A percentile compares a stretch with the other conserved stretches of the same genome.
These are phyloP conservation scores for Boletus huronensis DNA, from an alignment of 768 basidiomycete genomes.

Conservation along the genomic window DNA sequence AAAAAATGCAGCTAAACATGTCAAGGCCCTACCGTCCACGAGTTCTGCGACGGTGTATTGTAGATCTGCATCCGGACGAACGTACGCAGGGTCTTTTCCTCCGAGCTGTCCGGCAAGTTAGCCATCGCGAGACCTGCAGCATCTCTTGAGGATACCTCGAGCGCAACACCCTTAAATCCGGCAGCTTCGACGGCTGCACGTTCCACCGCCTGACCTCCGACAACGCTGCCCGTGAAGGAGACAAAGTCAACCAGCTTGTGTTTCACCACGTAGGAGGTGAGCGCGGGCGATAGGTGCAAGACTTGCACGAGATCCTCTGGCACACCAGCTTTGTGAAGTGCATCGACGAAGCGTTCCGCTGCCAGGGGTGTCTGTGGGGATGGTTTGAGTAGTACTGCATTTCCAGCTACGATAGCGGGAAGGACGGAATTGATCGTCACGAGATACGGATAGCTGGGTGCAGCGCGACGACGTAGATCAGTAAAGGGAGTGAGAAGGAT, in stretches of 20 bases:
- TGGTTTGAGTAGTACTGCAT: conserved; percentile 89
- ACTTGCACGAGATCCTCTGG: conserved; percentile 73
- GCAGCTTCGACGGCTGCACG: conserved; percentile 58
- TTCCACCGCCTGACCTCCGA: conserved; percentile 70
- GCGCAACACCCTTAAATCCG: conserved; percentile 82
- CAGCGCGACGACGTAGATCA: neutral
- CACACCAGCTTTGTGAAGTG: conserved; percentile 73
- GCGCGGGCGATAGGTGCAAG: conserved; percentile 63
- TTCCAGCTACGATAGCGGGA: conserved; percentile 88
- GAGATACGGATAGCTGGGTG: conserved; percentile 78
- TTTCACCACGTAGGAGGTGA: conserved; percentile 58
- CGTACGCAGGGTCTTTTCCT: conserved; percentile 97
- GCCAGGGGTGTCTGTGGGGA: conserved; percentile 93
- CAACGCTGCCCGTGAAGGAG: conserved; percentile 87
- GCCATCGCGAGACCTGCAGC: neutral
- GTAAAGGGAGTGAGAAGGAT: neutral
- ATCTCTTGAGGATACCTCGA: conserved; percentile 56
- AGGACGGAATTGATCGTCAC: conserved; percentile 88
- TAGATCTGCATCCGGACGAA: conserved; percentile 81
- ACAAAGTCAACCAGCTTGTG: conserved; percentile 75
- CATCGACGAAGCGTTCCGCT: conserved; percentile 73
- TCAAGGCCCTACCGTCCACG: conserved; percentile 67
- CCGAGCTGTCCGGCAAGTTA: conserved; percentile 62
- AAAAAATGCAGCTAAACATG: neutral
- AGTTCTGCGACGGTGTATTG: conserved; percentile 81